Evolutionary conservation across 2,329 filamentous ascomycete genomes (phyloP).

Genomic region (Penicillium brevicompactum): DNA sequence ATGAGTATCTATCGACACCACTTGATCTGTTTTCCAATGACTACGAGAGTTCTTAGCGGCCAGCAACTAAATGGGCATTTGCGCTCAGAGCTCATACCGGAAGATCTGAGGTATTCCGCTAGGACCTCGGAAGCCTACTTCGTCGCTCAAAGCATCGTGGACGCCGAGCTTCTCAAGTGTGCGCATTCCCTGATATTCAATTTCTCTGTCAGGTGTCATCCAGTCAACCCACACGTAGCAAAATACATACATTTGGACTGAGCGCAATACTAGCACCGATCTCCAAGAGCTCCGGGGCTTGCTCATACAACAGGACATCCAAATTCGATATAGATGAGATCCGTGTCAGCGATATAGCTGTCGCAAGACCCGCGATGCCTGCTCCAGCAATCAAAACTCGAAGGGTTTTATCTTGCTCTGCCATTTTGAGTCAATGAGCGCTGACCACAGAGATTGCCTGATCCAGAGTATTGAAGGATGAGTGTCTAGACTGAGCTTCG

Average conservation of each 20-base stretch:
- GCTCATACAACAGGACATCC: slow-evolving; percentile 54
- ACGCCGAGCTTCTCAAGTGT: slow-evolving; percentile 56
- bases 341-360: slow-evolving; percentile 47
- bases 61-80: neutral
- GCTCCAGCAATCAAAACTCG: slow-evolving; percentile 53
- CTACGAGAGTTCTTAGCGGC: slow-evolving; percentile 17
- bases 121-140: slow-evolving; percentile 44
- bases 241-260: slow-evolving; percentile 49
- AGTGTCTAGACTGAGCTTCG: neutral
- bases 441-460: neutral
- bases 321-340: slow-evolving; percentile 30
- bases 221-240: too few species aligned
- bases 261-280: slow-evolving; percentile 21
- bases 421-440: neutral
- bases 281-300: slow-evolving; percentile 39
- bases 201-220: neutral
- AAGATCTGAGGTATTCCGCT: slow-evolving; percentile 51
- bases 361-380: slow-evolving; percentile 53
- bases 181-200: slow-evolving; percentile 42
- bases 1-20: slow-evolving; percentile 45
- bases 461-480: neutral
- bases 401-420: neutral
- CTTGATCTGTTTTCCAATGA: slow-evolving; percentile 49
- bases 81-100: slow-evolving; percentile 27
- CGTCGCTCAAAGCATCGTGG: slow-evolving; percentile 47